A percentile compares a stretch with the other conserved stretches of the same genome.
Conservation (phyloP, 2,329 filamentous ascomycete species). For the Diaporthe sp. region DNA sequence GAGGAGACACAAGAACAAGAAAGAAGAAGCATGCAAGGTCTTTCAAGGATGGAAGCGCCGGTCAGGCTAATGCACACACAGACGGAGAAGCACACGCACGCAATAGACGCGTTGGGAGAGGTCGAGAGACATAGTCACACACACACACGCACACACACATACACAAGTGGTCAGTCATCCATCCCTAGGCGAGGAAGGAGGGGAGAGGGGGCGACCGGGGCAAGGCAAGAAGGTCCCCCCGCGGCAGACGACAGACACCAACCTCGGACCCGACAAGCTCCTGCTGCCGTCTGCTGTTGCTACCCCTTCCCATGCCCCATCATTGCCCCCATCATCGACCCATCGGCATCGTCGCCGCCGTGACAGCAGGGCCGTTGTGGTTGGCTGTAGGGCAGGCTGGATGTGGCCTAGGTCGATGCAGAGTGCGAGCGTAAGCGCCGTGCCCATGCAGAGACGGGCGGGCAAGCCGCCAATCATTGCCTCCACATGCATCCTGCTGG, state of each 20-base stretch:
- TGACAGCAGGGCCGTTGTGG: constrained; percentile 16
- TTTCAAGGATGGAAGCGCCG: constrained; percentile 21
- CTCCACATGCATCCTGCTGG: constrained; percentile 33
- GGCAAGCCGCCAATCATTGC: constrained; percentile 36
- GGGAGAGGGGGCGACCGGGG: constrained; percentile 1
- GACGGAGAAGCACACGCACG: constrained; percentile 26
- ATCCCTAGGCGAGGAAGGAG: background rate
- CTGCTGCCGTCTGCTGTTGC: background rate
- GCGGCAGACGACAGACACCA: background rate
- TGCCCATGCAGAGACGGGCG: constrained; percentile 32
- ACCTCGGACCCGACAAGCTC: background rate
- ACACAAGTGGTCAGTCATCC: no score
- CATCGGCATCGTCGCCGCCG: constrained; percentile 18
- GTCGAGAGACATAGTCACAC: background rate
- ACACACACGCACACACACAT: background rate
- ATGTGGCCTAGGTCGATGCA: constrained; percentile 29
- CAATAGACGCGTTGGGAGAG: constrained; percentile 27
- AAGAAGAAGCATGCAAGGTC: constrained; percentile 3
- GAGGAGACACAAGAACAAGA: constrained; percentile 23
- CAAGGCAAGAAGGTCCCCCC: background rate
- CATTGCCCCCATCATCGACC: background rate
- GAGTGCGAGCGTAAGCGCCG: constrained; percentile 35
- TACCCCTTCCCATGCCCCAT: background rate
- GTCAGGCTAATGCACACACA: constrained; percentile 32
- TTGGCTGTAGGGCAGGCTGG: constrained; percentile 8